Evolutionary conservation across 352 stramenopile genomes (phyloP).

Genomic region (Stramenopiles sp.): DNA sequence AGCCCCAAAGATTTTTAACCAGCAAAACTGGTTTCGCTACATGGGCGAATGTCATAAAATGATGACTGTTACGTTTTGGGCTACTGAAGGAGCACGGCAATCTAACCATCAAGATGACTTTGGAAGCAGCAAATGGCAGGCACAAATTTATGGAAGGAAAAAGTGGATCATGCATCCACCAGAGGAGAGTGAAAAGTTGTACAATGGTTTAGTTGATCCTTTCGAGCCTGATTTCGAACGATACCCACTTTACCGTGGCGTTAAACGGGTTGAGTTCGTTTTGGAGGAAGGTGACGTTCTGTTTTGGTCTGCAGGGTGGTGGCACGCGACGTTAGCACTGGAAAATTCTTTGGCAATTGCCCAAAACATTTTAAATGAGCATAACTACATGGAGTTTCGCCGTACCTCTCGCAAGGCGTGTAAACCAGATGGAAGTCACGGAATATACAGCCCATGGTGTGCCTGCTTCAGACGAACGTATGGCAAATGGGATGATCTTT

Average conservation of each 20-base stretch:
- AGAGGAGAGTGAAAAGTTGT: slow-evolving; percentile 2
- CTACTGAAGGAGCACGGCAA: slow-evolving; percentile 7
- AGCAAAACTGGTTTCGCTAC: slow-evolving; percentile 12
- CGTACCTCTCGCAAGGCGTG: slow-evolving; percentile 2
- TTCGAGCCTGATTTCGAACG: slow-evolving; percentile 3
- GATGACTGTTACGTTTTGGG: slow-evolving; percentile 11
- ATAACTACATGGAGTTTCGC: slow-evolving; percentile 12
- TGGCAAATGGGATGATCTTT: slow-evolving; percentile 8
- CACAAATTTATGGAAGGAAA: slow-evolving; percentile 7
- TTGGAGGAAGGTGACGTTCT: slow-evolving; percentile 7
- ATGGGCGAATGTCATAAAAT: slow-evolving; percentile 12
- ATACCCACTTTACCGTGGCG: neutral
- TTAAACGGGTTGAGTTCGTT: slow-evolving; percentile 3
- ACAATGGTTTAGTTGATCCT: slow-evolving; percentile 4
- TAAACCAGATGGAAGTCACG: neutral
- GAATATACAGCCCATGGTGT: slow-evolving; percentile 7
- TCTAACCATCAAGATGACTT: slow-evolving; percentile 12
- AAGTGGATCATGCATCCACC: slow-evolving; percentile 9
- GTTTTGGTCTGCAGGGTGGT: slow-evolving; percentile 12
- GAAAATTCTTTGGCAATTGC: slow-evolving; percentile 8
- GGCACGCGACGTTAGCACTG: neutral
- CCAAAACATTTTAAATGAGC: slow-evolving; percentile 10
- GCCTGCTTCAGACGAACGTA: slow-evolving; percentile 1
- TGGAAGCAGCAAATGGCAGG: slow-evolving; percentile 11
- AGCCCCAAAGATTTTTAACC: slow-evolving; percentile 5